Base-by-base conservation (phyloP, 768 basidiomycete genomes). In the Kwoniella bestiolae region DNA sequence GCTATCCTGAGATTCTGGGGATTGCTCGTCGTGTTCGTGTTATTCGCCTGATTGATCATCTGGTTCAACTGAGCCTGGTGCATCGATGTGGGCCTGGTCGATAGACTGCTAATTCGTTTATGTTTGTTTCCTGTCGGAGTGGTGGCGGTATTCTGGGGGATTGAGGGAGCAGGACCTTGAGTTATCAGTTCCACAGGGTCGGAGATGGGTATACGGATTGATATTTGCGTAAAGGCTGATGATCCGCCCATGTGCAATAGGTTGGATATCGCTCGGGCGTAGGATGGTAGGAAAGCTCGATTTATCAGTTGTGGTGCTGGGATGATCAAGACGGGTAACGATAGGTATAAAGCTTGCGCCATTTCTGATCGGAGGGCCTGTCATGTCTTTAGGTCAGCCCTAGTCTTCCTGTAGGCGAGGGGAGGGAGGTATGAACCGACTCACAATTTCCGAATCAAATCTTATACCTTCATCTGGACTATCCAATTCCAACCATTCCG, bases 401-500 rank as follows among this genome's bases (percentile, higher is more conserved):
- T n/a, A n/a, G n/a, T n/a, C n/a, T n/a, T n/a, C n/a, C n/a, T n/a
- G n/a, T n/a, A n/a, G n/a, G n/a, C n/a, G n/a, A n/a, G n/a, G n/a
- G n/a, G n/a, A n/a, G n/a, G n/a, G n/a, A n/a, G n/a, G n/a, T 12
- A n/a, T 47, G 32, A 60, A 11, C 4, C 9, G 50, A 85, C 90
- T 82, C 80, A 94, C 94, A 60, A 95, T 90, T 82, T 95, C 96
- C 49, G 93, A 90, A 77, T 99, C 96, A 73, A 95, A 92, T 49
- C 96, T 87, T 59, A 98, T 89, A 85, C 94, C 92, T 73, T 93
- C 92, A 81, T 97, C 94, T 0, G 86, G 83, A 7, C 92, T 89
- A 82, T 99, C 96, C 41, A 99, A 84, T 79, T 96, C 92, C 3
- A 99, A 85, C 96, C 96, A 99, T 60, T 94, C 91, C 2, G 94